Evolutionary conservation across 2,329 filamentous ascomycete species (phyloP), one percentile per base, ranked within the genome.

Genomic region (Fusarium gaditjirri): DNA sequence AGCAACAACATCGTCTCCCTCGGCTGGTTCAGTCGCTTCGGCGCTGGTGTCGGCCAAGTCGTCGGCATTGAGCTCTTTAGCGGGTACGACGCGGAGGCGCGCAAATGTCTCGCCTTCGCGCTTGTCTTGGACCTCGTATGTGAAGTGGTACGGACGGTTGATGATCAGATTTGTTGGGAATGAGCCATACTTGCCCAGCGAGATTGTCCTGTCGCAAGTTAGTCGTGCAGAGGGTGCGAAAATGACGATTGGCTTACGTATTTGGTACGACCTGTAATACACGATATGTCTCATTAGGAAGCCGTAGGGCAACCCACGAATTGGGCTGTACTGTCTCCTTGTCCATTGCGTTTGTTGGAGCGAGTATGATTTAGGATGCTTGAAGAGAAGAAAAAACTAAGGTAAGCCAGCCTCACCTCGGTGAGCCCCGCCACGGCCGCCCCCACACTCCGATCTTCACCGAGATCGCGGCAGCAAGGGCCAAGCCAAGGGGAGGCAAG

Each of bases 141-240:
- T 98, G 67, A 97, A 86, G 83, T 97, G 90, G 80, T 94, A 97
- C 0, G 96, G 96, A 12, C 96, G 91, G n/a, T 94, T 92, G 70
- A 99, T 89, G 49, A 99, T 90, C 36, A 96, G 88, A 79, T 98
- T 98, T 57, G 93, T 91, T 21, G 94, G 92, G 79, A 99, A 98
- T 4, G 90, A 90, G 72, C 96, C 96, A 80, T 96, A 97, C 88
- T 98, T 98, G 61, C 94, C 94, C 38, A 98, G 86, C 4, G 93
- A 94, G 72, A 98, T 92, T 47, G 90, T 93, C 43, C 95, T 98
- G 76, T 42, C 80, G 67, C 78, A 58, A 43, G 74, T 81, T 67
- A 79, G 76, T 70, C 65, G 66, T 41, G 43, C 42, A 46, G 17
- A 36, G 60, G 57, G 27, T 17, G 35, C 29, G 65, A 49, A 25